Conservation (phyloP, 176 grass and related monocot species). For the Carex cristatella region DNA sequence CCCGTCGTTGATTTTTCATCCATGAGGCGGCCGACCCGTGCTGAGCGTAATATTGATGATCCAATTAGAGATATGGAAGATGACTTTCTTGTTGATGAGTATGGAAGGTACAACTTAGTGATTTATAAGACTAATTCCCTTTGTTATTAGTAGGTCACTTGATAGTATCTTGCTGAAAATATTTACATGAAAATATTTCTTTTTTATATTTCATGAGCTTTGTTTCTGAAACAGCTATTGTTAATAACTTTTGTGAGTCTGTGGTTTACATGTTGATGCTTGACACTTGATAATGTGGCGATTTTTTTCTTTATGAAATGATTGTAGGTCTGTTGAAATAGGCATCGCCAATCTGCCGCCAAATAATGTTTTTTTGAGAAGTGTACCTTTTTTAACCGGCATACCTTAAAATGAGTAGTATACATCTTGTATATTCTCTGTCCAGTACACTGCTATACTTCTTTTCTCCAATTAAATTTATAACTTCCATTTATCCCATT, state of each 20-base stretch:
- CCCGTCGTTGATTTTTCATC: conserved; percentile 34
- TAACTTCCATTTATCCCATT: conserved; percentile 7
- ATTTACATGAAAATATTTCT: conserved; percentile 15
- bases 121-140: conserved; percentile 18
- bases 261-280: not conserved
- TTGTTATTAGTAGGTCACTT: not conserved
- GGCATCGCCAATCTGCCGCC: not conserved
- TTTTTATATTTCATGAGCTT: conserved; percentile 16
- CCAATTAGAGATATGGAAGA: conserved; percentile 94
- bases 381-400: not conserved
- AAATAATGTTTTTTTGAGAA: not conserved
- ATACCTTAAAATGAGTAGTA: no score
- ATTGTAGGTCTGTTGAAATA: not conserved
- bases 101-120: conserved; percentile 73
- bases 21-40: conserved; percentile 55
- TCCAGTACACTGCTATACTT: not conserved
- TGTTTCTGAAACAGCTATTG: conserved; percentile 1
- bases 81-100: conserved; percentile 94
- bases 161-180: not conserved
- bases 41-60: conserved; percentile 94
- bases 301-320: not conserved
- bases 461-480: not conserved
- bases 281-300: not conserved
- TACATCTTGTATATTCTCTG: not conserved
- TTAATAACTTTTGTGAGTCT: conserved; percentile 16